These are phyloP conservation scores for Lenzites betulinus DNA, from an alignment of 768 basidiomycete genomes.

Conservation along the genomic window DNA sequence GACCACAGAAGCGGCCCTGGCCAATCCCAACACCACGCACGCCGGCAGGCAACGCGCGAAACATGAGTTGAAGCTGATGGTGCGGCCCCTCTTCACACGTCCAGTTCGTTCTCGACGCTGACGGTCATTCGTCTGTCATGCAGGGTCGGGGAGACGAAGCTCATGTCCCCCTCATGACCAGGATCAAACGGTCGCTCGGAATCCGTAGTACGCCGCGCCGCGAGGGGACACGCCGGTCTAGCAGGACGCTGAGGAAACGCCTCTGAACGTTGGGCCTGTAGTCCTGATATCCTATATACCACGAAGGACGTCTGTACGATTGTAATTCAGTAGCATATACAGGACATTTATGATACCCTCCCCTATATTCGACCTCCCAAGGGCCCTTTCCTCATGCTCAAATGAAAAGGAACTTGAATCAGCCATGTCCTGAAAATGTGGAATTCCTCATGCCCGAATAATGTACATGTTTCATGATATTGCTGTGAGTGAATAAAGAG, in stretches of 20 bases:
- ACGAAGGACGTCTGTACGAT: not conserved
- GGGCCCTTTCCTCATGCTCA: too few relatives aligned
- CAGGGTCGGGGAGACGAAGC: slow-evolving; percentile 46
- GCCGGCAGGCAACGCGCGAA: slow-evolving; percentile 49
- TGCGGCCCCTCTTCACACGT: slow-evolving; percentile 28
- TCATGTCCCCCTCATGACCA: slow-evolving; percentile 54
- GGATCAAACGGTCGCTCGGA: slow-evolving; percentile 52
- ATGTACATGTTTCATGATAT: not conserved
- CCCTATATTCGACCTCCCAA: too few relatives aligned
- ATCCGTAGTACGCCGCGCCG: slow-evolving; percentile 47
- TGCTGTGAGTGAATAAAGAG: not conserved
- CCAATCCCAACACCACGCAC: slow-evolving; percentile 53
- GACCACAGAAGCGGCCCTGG: slow-evolving; percentile 45
- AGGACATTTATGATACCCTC: not conserved
- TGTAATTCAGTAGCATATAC: too few relatives aligned
- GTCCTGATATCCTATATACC: not conserved
- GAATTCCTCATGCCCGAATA: not conserved
- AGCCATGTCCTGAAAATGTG: too few relatives aligned
- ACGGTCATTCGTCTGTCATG: not conserved
- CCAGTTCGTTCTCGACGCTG: not conserved
- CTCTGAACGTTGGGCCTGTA: not conserved
- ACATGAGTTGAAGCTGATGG: slow-evolving; percentile 48
- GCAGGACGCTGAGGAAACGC: not conserved
- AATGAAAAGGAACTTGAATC: too few relatives aligned
- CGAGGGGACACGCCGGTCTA: slow-evolving; percentile 8